Evolutionary conservation across 306 rosid genomes (phyloP).

Genomic region (Cicer judaicum): DNA sequence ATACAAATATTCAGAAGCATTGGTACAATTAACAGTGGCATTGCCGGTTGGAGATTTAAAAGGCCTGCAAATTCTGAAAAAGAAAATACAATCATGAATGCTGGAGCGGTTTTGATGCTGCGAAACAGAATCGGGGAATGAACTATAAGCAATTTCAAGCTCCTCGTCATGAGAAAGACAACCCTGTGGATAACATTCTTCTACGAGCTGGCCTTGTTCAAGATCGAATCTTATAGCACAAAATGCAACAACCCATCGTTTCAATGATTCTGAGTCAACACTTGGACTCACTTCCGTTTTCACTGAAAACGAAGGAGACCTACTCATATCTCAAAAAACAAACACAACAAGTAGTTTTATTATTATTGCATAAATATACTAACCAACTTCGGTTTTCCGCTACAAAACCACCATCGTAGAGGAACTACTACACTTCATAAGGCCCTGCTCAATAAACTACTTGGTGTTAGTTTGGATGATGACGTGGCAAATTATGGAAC

Average conservation of each 20-base stretch:
- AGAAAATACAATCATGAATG: constrained; percentile 88
- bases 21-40: constrained; percentile 34
- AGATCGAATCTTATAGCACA: constrained; percentile 89
- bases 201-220: constrained; percentile 91
- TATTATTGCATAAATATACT: background rate
- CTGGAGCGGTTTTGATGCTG: constrained; percentile 89
- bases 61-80: constrained; percentile 70
- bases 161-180: constrained; percentile 79
- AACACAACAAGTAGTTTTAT: constrained; percentile 22
- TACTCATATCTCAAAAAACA: constrained; percentile 64
- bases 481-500: background rate
- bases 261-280: constrained; percentile 74
- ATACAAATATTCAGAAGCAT: constrained; percentile 66
- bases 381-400: constrained; percentile 16
- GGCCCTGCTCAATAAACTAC: background rate
- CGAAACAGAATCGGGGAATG: constrained; percentile 85
- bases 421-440: no score
- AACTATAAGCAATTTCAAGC: constrained; percentile 81
- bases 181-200: constrained; percentile 88
- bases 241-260: constrained; percentile 78
- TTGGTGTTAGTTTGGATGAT: constrained; percentile 11
- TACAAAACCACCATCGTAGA: constrained; percentile 35
- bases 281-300: constrained; percentile 70
- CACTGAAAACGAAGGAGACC: constrained; percentile 76
- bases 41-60: constrained; percentile 42